phyloP scores from a whole-genome alignment of 2,329 filamentous ascomycete genomes.

The Penicillium sp. region DNA sequence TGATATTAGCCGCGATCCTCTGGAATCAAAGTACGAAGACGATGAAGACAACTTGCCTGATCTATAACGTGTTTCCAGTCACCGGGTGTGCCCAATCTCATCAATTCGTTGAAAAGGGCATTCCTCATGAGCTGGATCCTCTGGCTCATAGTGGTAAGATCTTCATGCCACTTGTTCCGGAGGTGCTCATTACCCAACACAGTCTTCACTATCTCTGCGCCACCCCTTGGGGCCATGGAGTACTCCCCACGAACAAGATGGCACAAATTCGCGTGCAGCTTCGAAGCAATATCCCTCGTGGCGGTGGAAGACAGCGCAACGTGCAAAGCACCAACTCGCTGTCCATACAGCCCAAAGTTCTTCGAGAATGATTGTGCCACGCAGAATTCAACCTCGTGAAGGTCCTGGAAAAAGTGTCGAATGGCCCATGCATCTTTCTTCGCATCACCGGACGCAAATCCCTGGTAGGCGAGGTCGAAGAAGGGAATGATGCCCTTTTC shows the following conservation, averaged over 20 bases:
- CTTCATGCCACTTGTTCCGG: constrained; percentile 11
- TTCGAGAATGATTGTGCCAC: constrained; percentile 24
- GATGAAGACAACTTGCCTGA: not conserved
- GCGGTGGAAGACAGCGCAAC: constrained; percentile 59
- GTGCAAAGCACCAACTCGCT: constrained; percentile 91
- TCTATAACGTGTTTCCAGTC: constrained; percentile 18
- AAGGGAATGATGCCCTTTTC: constrained; percentile 86
- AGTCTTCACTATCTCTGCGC: constrained; percentile 19
- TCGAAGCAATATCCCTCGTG: constrained; percentile 61
- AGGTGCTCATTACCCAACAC: constrained; percentile 9
- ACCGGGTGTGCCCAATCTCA: constrained; percentile 13
- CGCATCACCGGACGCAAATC: constrained; percentile 87
- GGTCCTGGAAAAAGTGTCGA: constrained; percentile 73
- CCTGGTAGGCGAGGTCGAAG: constrained; percentile 96
- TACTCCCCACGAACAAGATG: constrained; percentile 19
- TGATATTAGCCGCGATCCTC: not conserved
- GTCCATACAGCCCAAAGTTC: constrained; percentile 76
- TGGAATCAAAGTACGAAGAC: not conserved
- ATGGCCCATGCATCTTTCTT: constrained; percentile 81
- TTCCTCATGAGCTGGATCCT: constrained; percentile 16
- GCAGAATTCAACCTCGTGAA: constrained; percentile 10
- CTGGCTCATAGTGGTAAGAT: constrained; percentile 16
- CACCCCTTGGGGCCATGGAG: constrained; percentile 17
- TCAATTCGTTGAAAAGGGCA: constrained; percentile 14
- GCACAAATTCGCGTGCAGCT: constrained; percentile 51